Base-by-base conservation (phyloP, 129 eudicot species). In the Flaveria robusta region DNA sequence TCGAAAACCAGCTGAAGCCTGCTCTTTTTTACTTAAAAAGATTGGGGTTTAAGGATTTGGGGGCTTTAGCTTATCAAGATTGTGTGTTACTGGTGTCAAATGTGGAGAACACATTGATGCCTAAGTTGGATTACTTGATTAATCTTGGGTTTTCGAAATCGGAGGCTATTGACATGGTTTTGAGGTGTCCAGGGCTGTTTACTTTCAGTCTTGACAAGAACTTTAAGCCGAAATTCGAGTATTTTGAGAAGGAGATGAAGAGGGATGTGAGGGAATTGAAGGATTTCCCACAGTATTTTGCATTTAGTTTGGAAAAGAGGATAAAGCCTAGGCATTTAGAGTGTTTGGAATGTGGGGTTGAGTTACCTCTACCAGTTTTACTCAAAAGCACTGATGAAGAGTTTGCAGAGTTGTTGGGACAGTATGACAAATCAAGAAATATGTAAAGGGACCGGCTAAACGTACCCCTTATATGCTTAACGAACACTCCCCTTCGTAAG, bases 231-330 rank as follows among this genome's bases (percentile, higher is more conserved):
- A 95, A 95, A 68, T 85, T 91, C 3, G 90, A 91, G 71, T 95
- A 79, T 68, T 91, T 89, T 66, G 72, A 42, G 1, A 70, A 69
- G 73, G 92, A 81, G 11, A 95, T 95, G 97, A 71, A 74, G 60
- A 87, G 99, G 19, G 68, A 59, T 45, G 71, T 86, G 92, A 81
- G 75, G 54, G 99, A 89, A 19, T 60, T 95, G 87, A 87, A 85
- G 68, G 84, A 82, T 20, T 94, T 94, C 60, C 99, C 99, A 16
- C 97, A 91, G 81, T 94, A 87, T 71, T 94, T 94, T 68, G 83
- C 97, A 7, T 94, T 94, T 71, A 94, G 99, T 74, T 86, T 94
- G 96, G 99, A 91, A 74, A 94, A 94, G 67, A 86, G 99, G 79
- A 94, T 94, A 13, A 86, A 84, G 85, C 90, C 93, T 1, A 85